Evolutionary conservation across 1,284 basidiomycete species (phyloP), one percentile per base, ranked within the genome.

Genomic region (Serendipita sp.): DNA sequence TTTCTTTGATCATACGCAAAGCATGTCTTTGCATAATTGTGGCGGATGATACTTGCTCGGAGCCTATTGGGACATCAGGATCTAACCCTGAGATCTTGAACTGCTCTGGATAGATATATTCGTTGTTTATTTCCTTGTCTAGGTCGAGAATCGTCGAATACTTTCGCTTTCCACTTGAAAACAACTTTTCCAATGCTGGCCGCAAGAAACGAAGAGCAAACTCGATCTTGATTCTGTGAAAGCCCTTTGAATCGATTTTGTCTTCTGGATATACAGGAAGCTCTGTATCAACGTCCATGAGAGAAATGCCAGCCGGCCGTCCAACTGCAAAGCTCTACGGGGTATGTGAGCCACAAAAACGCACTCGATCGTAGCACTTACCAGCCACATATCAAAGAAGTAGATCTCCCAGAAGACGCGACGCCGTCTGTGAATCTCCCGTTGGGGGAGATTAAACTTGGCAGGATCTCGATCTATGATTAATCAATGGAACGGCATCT

Each of bases 351-450:
- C 42, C 17, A 12, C 12, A 44, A 12, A 2, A 12, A 12, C 42
- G 42, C 12, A 44, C 17, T 17, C 12, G 42, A 12, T 15, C 15
- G 29, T 15, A n/a, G 26, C 26, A 71, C 80, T 66, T 67, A 86
- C 84, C 32, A 79, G 70, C 77, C 79, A 80, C 0, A 81, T 81
- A 67, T 86, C 84, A 22, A 77, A 70, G 22, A 73, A 64, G 67
- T 83, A 26, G 2, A 53, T 53, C 26, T 53, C 49, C 49, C 49
- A 53, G 10, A 12, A 53, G 15, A 26, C 29, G 12, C 49, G 10
- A n/a, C 49, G 49, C 12, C 49, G 49, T 12, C 49, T 15, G 15
- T 53, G 49, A 53, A 12, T 13, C 29, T 15, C 49, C 49, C 10
- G 12, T 26, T 53, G 15, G 49, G 49, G 29, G 1, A 53, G 49